Evolutionary conservation across 306 rosid species (phyloP), one percentile per base, ranked within the genome.

Genomic region (Urtica urens): DNA sequence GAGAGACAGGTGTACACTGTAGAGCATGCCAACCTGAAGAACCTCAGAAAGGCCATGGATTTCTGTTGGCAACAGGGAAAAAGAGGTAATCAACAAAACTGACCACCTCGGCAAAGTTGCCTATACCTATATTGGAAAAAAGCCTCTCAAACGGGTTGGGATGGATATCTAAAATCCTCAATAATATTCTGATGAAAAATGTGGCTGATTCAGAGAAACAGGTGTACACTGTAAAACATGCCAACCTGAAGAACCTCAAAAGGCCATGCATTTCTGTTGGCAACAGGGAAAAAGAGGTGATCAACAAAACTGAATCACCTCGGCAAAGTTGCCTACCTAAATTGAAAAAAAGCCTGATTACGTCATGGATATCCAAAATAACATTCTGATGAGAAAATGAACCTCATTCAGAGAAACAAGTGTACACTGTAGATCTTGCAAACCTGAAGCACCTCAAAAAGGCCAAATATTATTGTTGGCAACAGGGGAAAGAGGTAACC

Each of bases 231-330:
- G 35, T 16, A 8, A 21, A 3, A 34, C 3, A 33, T 20, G 14
- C 17, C 47, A 38, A 23, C 59, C 46, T n/a, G 35, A 53, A 53
- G 29, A 12, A 53, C 10, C 59, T 40, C 33, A 28, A 21, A 14
- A 49, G 31, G 56, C 78, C 71, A 63, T n/a, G n/a, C 52, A 34
- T 11, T 23, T 48, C 12, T 79, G 6, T 76, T 39, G 76, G 82
- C 80, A 79, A 79, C 82, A 76, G 74, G 88, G 85, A 74, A 79
- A 49, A 79, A 60, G 80, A 69, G 80, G 79, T 24, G 58, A 71
- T 55, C 80, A 62, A 76, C 19, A 45, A 14, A 7, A 6, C 52
- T 45, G 6, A 10, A 49, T 55, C 30, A 52, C 85, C 78, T 70
- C 72, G 64, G 85, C 82, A 82, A 82, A 73, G 87, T 76, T 71